Base-by-base conservation (phyloP, 768 basidiomycete species). In the Calvatia gigantea region DNA sequence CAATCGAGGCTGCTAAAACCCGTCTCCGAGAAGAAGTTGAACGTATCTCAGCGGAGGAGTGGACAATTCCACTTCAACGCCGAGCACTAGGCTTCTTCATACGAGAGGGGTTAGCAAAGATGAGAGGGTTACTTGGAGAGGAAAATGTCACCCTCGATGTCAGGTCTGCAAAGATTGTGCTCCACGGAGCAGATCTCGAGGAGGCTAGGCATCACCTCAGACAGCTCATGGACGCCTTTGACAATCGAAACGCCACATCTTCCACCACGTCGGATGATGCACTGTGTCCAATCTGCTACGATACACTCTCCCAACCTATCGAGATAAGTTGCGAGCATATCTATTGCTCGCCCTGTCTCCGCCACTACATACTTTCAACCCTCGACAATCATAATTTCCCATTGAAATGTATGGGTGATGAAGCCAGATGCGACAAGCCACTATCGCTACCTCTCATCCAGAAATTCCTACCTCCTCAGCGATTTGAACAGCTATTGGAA, bases 321-420 rank as follows among this genome's bases (percentile, higher is more conserved):
- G 55, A 64, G 25, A 68, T 83, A n/a, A 69, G 64, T 0, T 84
- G 82, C 58, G 74, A 74, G 7, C 82, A 84, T 60, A 60, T 67
- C 12, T 82, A 80, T 59, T 84, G 82, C 61, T 67, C 71, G 6
- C 68, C 65, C 9, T 84, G 82, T 57, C 56, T 83, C 19, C 71
- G 69, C 11, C 79, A 79, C 59, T 80, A 76, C 60, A 64, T 83
- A 33, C 62, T 65, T 11, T 75, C 74, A 9, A 76, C 77, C 1
- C 59, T 64, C 6, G 74, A 78, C 15, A 64, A 64, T 25, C 70
- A 71, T 57, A 66, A 58, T 0, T 87, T 89, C 69, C 88, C 88
- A 0, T 66, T 90, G 5, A 72, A 64, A 9, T 91, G 89, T 62
- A 76, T 88, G 41, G 88, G 84, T 1, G 69, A 83, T 57, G 80